phyloP scores from a whole-genome alignment of 192 early-diverging fungal species.

The Backusella psychrophila region DNA sequence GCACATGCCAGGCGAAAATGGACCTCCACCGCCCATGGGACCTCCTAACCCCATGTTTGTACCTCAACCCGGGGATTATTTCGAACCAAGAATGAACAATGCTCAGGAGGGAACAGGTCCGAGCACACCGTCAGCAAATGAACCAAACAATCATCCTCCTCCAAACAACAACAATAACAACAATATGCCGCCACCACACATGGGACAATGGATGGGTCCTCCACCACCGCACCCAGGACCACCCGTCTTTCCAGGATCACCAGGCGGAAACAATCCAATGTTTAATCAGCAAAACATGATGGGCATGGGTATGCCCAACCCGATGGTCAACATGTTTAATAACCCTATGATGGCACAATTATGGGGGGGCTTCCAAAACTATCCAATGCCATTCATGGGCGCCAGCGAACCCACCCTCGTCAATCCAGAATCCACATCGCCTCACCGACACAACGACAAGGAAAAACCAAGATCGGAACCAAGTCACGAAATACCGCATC shows the following conservation, averaged over 20 bases:
- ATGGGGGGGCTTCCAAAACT: background rate
- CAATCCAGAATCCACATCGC: background rate
- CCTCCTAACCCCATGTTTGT: constrained; percentile 2
- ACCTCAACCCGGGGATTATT: constrained; percentile 1
- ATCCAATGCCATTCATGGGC: background rate
- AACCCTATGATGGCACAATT: background rate
- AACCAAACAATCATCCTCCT: background rate
- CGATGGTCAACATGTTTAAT: background rate
- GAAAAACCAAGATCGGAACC: background rate
- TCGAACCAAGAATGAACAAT: background rate
- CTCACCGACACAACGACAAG: background rate
- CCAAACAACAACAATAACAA: background rate
- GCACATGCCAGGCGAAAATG: background rate
- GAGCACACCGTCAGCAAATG: background rate
- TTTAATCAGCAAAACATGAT: constrained; percentile 6
- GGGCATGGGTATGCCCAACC: background rate
- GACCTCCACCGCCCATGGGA: background rate
- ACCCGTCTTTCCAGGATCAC: background rate
- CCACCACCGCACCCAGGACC: background rate
- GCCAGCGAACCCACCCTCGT: background rate
- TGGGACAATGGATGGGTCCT: background rate
- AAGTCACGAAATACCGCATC: background rate
- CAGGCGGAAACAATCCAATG: background rate
- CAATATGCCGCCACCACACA: background rate
- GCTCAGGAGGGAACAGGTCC: constrained; percentile 1